Base-by-base conservation (phyloP, 176 grass and related monocot species). In the Musa schizocarpa region DNA sequence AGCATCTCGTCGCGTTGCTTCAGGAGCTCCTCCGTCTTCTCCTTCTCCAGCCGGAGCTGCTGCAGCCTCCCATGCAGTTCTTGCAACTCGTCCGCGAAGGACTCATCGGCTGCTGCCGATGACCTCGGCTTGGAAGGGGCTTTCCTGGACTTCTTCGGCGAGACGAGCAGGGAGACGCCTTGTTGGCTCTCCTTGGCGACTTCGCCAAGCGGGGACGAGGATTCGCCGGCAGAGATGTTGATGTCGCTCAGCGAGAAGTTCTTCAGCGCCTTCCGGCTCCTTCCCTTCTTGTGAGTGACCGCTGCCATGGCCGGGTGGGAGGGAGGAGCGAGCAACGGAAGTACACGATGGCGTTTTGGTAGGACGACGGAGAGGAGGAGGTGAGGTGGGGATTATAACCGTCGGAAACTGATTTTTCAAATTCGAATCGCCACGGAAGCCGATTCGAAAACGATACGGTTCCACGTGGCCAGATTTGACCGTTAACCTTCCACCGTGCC, bases 31-130 rank as follows among this genome's bases (percentile, higher is more conserved):
- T 98, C 90, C 12, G 84, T 86, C 69, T 82, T 88, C 64, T 89
- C 82, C 82, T 93, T 98, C 90, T 98, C 88, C 22, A 98, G 79
- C 73, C 86, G 88, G 71, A 98, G 88, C 53, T 82, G 66, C 80
- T 98, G 75, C 48, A 98, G 50, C 84, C 84, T 88, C 55, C 75
- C 90, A 79, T 98, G 86, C 72, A 98, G 76, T 72, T 93, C 85
- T 12, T 80, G 66, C 50, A 93, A 52, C 53, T 89, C 88, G 22
- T 98, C 86, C 0, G 62, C 54, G 10, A 85, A 78, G 17, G 81
- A 57, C 26, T 76, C 25, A 13, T 69, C 22, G 0, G 22, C 77
- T 20, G 52, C 13, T 0, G 74, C 52, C 9, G 84, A 78, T 10
- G 77, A 3, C 21, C 29, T 74, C 52, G 52, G 27, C 53, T 52